Evolutionary conservation across 2,329 filamentous ascomycete species (phyloP).

Genomic region (Stagonosporopsis tanaceti): DNA sequence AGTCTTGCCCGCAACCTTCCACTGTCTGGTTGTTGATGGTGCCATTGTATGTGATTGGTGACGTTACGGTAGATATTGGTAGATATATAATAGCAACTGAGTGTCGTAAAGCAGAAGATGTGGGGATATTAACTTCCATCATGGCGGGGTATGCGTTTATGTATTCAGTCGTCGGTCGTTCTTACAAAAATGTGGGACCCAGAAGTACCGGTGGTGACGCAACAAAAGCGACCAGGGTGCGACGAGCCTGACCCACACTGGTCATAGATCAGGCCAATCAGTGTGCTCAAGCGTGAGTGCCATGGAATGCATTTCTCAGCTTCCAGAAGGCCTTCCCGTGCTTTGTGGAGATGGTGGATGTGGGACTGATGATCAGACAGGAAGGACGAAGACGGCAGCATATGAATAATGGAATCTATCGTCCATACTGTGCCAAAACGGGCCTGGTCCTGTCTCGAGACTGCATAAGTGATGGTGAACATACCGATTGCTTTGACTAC

Average conservation of each 20-base stretch:
- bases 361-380: background rate
- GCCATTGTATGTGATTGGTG: conserved; percentile 37
- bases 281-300: background rate
- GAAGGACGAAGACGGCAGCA: background rate
- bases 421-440: background rate
- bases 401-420: background rate
- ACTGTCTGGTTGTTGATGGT: conserved; percentile 62
- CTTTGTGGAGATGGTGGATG: conserved; percentile 6
- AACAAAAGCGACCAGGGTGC: conserved; percentile 22
- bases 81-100: conserved; percentile 1
- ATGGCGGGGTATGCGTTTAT: conserved; percentile 15
- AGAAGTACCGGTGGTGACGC: conserved; percentile 29
- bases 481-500: background rate
- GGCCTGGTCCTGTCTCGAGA: background rate
- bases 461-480: background rate
- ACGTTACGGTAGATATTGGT: background rate
- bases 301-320: conserved; percentile 19
- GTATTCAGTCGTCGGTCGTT: conserved; percentile 13
- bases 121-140: background rate
- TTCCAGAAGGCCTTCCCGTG: conserved; percentile 8
- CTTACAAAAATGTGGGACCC: conserved; percentile 25
- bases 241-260: conserved; percentile 12
- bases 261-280: conserved; percentile 3
- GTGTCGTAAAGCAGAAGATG: background rate
- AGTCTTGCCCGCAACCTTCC: conserved; percentile 62